These are phyloP conservation scores for Rubia peregrina DNA, from an alignment of 305 asterid genomes.

Conservation along the genomic window DNA sequence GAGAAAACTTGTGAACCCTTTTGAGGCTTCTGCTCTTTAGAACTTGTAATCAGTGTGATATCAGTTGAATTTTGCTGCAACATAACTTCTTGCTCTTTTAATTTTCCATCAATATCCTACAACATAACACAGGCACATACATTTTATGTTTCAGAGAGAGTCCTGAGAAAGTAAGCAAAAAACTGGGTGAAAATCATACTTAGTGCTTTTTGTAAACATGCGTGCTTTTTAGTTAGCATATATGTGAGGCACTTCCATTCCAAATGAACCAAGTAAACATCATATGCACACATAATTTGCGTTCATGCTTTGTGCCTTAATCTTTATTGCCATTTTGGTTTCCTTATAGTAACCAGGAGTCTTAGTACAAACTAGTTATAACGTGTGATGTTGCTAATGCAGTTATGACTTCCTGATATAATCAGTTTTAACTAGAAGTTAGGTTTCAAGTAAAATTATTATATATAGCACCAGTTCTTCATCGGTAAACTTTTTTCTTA, in stretches of 20 bases:
- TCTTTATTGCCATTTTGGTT: background rate
- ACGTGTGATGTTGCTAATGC: background rate
- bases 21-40: too few relatives aligned
- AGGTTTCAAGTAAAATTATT: background rate
- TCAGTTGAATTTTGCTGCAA: too few relatives aligned
- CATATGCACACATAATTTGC: background rate
- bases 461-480: background rate
- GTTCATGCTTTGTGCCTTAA: background rate
- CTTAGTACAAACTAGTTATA: background rate
- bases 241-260: too few relatives aligned
- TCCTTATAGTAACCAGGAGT: background rate
- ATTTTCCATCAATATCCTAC: too few relatives aligned
- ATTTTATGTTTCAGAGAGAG: too few relatives aligned
- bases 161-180: too few relatives aligned
- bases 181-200: too few relatives aligned
- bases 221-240: background rate
- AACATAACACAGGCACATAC: too few relatives aligned
- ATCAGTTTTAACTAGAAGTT: background rate
- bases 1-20: too few relatives aligned
- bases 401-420: background rate
- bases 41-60: too few relatives aligned
- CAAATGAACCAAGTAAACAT: background rate
- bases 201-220: background rate
- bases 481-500: background rate
- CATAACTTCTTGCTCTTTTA: too few relatives aligned